Base-by-base conservation (phyloP, 2,329 filamentous ascomycete species). In the Nigrospora sphaerica region DNA sequence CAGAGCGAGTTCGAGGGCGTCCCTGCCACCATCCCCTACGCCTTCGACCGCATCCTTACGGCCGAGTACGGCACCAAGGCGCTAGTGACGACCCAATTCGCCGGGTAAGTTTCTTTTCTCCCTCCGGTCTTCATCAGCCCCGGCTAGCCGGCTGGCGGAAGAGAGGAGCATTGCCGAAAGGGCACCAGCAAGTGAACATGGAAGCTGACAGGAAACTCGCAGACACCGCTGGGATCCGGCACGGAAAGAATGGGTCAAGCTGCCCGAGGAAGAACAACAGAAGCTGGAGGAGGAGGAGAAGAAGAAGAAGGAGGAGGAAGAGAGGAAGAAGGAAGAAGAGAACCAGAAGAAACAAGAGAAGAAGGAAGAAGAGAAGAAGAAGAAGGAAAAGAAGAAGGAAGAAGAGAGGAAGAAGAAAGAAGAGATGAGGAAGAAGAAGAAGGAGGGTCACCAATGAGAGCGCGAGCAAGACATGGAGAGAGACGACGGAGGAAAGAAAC, bases 1-100 rank as follows among this genome's bases (percentile, higher is more conserved):
- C 73, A 81, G 59, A 86, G 81, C 23, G 75, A 78, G 51, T 93
- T 88, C 55, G 88, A 93, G 67, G 86, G 85, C 17, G 81, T 86
- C 2, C 68, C 74, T 12, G 85, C 85, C 19, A 75, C 74, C 53
- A 77, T 93, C 19, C 88, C 88, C 4, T 85, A 80, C 59, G 73
- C 71, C 46, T 86, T 85, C 52, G 82, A 86, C 55, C 74, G 73
- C 57, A 78, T 87, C 28, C 63, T 88, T 46, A 71, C 72, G 4
- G 75, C 80, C 31, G 85, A 88, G 66, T 88, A 88, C 55, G 72
- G 77, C 31, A 62, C 68, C n/a, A 79, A 75, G 65, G 77, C 79
- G 23, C 61, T 88, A 46, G 74, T 78, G 0, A 67, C 69, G 3
- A 85, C 83, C 1, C 68, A 79, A 45, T 85, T 77, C 67, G 67